phyloP scores from a whole-genome alignment of 116 monocot genomes.

The Cymodocea nodosa region DNA sequence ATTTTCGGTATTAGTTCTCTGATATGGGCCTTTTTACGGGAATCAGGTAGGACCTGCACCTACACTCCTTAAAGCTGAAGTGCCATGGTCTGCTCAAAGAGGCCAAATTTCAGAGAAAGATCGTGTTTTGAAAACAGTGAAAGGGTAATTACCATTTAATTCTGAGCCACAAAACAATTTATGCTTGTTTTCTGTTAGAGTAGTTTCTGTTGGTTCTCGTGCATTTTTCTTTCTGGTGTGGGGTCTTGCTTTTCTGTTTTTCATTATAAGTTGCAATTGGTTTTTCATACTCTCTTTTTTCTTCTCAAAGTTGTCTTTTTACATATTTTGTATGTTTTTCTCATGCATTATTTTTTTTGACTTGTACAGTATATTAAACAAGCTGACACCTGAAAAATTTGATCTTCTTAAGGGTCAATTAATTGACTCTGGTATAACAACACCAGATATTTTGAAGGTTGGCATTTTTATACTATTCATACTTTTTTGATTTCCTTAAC shows the following conservation, averaged over 20 bases:
- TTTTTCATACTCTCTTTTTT: no score
- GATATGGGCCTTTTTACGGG: background rate
- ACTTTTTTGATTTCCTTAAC: background rate
- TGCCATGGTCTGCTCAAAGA: slow-evolving; percentile 78
- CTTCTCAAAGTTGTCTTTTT: no score
- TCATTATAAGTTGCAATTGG: no score
- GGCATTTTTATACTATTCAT: background rate
- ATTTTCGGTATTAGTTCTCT: background rate
- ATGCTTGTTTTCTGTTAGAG: background rate
- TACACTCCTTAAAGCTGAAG: slow-evolving; percentile 75
- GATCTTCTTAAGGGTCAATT: slow-evolving; percentile 89
- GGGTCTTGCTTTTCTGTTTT: background rate
- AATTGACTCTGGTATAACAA: slow-evolving; percentile 82
- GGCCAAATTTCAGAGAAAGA: slow-evolving; percentile 73
- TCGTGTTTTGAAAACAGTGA: slow-evolving; percentile 76
- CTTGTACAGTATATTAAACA: slow-evolving; percentile 73
- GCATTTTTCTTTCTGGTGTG: background rate
- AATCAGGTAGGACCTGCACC: slow-evolving; percentile 38
- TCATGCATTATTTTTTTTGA: background rate
- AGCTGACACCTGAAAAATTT: slow-evolving; percentile 94
- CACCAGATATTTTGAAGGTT: slow-evolving; percentile 83
- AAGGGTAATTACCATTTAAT: slow-evolving; percentile 46
- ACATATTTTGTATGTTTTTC: no score
- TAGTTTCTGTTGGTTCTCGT: background rate
- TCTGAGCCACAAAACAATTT: background rate